Percentiles rank a stretch among this genome's conserved stretches.
phyloP scores from a whole-genome alignment of 2,329 filamentous ascomycete species.

The Cladosporium sp. region DNA sequence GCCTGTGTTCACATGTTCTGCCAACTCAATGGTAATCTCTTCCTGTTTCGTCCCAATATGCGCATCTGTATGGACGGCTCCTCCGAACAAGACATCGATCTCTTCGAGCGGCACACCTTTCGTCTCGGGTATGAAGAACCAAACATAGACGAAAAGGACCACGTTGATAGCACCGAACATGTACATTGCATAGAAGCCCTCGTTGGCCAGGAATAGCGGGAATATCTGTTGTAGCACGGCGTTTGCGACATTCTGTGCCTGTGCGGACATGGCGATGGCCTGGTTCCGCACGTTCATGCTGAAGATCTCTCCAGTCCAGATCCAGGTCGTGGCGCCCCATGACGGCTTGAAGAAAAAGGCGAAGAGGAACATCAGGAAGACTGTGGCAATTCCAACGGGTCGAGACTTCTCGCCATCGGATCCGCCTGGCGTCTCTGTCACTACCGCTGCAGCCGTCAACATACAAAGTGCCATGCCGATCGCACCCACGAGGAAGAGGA shows the following conservation, averaged over 20 bases:
- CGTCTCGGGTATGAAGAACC: slow-evolving; percentile 47
- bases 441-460: slow-evolving; percentile 42
- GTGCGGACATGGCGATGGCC: not conserved
- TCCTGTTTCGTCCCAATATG: slow-evolving; percentile 2
- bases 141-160: slow-evolving; percentile 42
- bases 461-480: slow-evolving; percentile 70
- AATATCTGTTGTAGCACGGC: slow-evolving; percentile 4
- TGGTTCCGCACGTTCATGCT: slow-evolving; percentile 8
- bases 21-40: not conserved
- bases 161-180: slow-evolving; percentile 44
- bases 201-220: slow-evolving; percentile 4
- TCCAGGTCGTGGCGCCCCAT: slow-evolving; percentile 5
- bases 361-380: slow-evolving; percentile 7
- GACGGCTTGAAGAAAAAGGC: slow-evolving; percentile 12
- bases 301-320: slow-evolving; percentile 8
- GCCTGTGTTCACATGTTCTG: not conserved
- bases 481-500: slow-evolving; percentile 67
- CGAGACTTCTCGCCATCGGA: slow-evolving; percentile 7
- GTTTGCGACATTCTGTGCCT: slow-evolving; percentile 7
- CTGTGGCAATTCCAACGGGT: not conserved
- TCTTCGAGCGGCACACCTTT: slow-evolving; percentile 45
- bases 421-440: slow-evolving; percentile 3
- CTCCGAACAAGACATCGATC: slow-evolving; percentile 45
- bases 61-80: slow-evolving; percentile 17
- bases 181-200: slow-evolving; percentile 10